These are phyloP conservation scores for Yamadazyma mexicana DNA, from an alignment of 1,139 yeast genomes.

Conservation along the genomic window DNA sequence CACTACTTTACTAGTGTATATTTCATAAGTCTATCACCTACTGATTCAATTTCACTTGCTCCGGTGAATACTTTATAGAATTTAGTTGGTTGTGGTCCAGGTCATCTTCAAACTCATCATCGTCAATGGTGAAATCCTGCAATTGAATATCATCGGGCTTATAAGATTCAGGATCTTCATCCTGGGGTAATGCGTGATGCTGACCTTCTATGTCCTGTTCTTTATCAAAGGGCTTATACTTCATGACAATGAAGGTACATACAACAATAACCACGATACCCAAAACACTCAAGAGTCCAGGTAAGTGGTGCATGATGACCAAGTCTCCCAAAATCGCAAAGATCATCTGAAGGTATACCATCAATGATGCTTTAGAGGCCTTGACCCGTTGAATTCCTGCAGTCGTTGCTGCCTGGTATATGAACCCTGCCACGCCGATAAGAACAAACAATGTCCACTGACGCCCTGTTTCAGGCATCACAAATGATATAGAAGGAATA, in stretches of 20 bases:
- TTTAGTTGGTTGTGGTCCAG: slow-evolving; percentile 9
- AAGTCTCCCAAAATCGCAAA: slow-evolving; percentile 82
- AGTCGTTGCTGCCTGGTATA: slow-evolving; percentile 76
- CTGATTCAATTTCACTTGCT: slow-evolving; percentile 4
- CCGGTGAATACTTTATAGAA: slow-evolving; percentile 9
- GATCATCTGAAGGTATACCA: slow-evolving; percentile 72
- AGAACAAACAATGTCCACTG: slow-evolving; percentile 66
- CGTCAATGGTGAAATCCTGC: slow-evolving; percentile 29
- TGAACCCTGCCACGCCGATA: slow-evolving; percentile 77
- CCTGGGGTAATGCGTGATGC: slow-evolving; percentile 14
- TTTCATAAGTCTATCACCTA: not conserved
- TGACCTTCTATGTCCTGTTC: slow-evolving; percentile 5
- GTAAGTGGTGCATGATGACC: slow-evolving; percentile 69
- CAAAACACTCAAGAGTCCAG: slow-evolving; percentile 63
- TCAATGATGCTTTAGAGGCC: slow-evolving; percentile 76
- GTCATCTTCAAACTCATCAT: slow-evolving; percentile 15
- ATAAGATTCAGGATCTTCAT: slow-evolving; percentile 15
- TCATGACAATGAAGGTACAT: slow-evolving; percentile 61
- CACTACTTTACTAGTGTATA: no score
- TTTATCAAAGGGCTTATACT: slow-evolving; percentile 37
- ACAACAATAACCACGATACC: slow-evolving; percentile 71
- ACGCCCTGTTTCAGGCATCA: slow-evolving; percentile 52
- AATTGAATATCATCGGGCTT: slow-evolving; percentile 22
- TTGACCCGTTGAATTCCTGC: slow-evolving; percentile 82
- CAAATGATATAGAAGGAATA: slow-evolving; percentile 61